Conservation (phyloP, 2,329 filamentous ascomycete genomes). For the Gnomoniopsis sp. region DNA sequence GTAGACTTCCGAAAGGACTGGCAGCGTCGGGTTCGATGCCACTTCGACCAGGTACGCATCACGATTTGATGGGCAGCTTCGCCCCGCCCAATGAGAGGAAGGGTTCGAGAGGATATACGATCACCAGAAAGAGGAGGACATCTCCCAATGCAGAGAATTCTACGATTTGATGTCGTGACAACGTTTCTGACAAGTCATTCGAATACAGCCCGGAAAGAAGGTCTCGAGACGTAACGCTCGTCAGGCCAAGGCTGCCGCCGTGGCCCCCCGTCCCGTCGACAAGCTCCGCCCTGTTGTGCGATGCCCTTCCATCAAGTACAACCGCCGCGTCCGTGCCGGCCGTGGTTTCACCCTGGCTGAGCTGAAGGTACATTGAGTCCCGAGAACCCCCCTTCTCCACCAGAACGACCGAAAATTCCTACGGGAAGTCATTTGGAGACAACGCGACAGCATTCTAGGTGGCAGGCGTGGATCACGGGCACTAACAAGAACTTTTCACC, state of each 20-base stretch:
- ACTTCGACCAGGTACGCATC: constrained; percentile 97
- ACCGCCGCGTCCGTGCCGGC: constrained; percentile 93
- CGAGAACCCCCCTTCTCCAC: background rate
- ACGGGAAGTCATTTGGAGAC: background rate
- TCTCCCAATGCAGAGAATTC: background rate
- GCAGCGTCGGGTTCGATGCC: constrained; percentile 97
- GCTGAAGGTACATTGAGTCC: constrained; percentile 74
- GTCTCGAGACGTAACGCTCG: constrained; percentile 86
- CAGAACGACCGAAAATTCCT: background rate
- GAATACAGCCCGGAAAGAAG: constrained; percentile 86
- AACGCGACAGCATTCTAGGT: background rate
- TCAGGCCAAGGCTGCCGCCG: constrained; percentile 88
- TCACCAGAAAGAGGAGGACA: background rate
- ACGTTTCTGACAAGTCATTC: constrained; percentile 31
- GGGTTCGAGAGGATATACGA: constrained; percentile 2
- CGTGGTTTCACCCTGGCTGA: constrained; percentile 97
- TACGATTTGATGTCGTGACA: background rate
- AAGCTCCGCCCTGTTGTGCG: constrained; percentile 93
- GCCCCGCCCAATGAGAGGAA: constrained; percentile 16
- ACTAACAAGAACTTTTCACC: constrained; percentile 32
- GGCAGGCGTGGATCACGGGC: background rate
- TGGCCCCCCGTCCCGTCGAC: constrained; percentile 96
- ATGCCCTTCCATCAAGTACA: constrained; percentile 98
- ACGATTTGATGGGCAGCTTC: constrained; percentile 21
- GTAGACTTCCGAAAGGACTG: constrained; percentile 99